phyloP scores from a whole-genome alignment of 139 green algal genomes.

The Chlamydomonas incerta region DNA sequence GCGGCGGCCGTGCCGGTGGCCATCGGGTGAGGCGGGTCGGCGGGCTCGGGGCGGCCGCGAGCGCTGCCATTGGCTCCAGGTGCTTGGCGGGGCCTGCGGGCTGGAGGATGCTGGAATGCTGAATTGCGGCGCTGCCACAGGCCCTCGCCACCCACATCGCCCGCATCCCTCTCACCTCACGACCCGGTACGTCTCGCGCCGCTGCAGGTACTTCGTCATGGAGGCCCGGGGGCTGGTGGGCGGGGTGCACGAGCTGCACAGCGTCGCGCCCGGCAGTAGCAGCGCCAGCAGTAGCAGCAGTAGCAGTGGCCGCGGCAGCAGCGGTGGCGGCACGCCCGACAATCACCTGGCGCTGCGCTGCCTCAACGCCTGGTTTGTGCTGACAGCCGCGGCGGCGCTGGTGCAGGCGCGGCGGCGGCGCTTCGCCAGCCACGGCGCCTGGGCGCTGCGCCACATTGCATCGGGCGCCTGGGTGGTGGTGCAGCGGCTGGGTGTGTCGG shows the following conservation, averaged over 20 bases:
- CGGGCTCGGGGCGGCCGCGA: too few species aligned
- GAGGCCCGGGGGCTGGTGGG: not conserved
- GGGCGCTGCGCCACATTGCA: slow-evolving; percentile 1
- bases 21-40: not conserved
- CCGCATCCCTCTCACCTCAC: too few species aligned
- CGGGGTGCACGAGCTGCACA: too few species aligned
- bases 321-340: not conserved
- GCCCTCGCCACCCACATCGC: too few species aligned
- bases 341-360: not conserved
- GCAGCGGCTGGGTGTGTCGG: not conserved
- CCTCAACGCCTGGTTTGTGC: not conserved
- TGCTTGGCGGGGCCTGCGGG: too few species aligned
- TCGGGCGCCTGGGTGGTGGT: slow-evolving; percentile 13
- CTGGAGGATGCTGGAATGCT: too few species aligned
- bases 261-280: too few species aligned
- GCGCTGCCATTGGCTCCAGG: too few species aligned
- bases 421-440: not conserved
- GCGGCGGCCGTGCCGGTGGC: not conserved
- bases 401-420: not conserved
- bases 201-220: not conserved
- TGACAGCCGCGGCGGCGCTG: not conserved
- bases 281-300: not conserved
- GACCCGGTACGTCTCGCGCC: too few species aligned
- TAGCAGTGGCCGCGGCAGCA: not conserved
- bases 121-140: too few species aligned